Evolutionary conservation across 1,284 basidiomycete genomes (phyloP).

Genomic region (Ceratobasidium sp.): DNA sequence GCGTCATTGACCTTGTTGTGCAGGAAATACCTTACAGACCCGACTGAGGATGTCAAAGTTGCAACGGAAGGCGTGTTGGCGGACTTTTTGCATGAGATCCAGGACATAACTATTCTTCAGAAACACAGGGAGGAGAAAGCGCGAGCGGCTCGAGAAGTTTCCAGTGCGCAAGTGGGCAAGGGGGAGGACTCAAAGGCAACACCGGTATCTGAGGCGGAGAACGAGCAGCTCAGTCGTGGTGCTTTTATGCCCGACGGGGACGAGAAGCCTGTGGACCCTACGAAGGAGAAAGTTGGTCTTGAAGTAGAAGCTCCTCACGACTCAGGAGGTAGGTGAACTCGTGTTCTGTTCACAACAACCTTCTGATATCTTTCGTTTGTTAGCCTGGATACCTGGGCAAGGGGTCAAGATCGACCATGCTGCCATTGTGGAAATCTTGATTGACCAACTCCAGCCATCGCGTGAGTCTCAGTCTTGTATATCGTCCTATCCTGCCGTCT

Average conservation of each 20-base stretch:
- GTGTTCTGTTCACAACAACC: background rate
- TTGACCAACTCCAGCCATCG: constrained; percentile 88
- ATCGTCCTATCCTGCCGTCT: background rate
- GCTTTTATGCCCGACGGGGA: constrained; percentile 49
- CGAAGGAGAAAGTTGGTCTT: constrained; percentile 12
- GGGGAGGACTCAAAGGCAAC: constrained; percentile 60
- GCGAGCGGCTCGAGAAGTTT: constrained; percentile 40
- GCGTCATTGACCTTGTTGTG: constrained; percentile 47
- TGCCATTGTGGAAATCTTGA: constrained; percentile 93
- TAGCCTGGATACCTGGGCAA: constrained; percentile 92
- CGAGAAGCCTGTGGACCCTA: constrained; percentile 16
- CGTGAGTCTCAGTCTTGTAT: constrained; percentile 67
- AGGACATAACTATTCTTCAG: constrained; percentile 83
- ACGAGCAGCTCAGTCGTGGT: constrained; percentile 55
- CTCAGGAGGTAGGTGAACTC: constrained; percentile 68
- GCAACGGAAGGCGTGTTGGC: constrained; percentile 92
- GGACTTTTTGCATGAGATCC: constrained; percentile 94
- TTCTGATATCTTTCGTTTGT: constrained; percentile 50
- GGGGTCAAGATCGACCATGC: constrained; percentile 93
- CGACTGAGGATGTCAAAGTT: constrained; percentile 92
- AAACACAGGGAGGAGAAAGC: constrained; percentile 70
- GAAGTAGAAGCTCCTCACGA: constrained; percentile 58
- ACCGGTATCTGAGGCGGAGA: constrained; percentile 53
- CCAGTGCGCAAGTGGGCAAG: constrained; percentile 59
- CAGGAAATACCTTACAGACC: constrained; percentile 96